These are phyloP conservation scores for Dichomitus squalens DNA, from an alignment of 1,284 basidiomycete species.

Conservation along the genomic window DNA sequence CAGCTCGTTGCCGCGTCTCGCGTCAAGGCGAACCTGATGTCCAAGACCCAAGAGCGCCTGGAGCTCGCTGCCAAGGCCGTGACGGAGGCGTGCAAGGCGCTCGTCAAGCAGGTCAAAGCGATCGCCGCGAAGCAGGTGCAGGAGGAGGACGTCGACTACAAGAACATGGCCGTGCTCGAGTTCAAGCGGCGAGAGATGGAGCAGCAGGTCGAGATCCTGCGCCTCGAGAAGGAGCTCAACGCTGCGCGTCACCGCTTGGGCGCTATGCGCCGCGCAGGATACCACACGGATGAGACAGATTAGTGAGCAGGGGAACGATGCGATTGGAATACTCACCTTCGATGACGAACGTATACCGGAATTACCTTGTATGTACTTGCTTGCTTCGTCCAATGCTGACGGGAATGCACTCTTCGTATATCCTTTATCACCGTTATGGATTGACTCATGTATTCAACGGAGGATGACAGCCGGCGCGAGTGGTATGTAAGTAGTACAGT, in stretches of 20 bases:
- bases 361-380: conserved; percentile 6
- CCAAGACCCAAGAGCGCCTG: conserved; percentile 94
- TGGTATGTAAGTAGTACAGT: conserved; percentile 13
- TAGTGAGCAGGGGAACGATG: conserved; percentile 10
- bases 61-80: conserved; percentile 98
- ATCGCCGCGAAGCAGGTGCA: conserved; percentile 84
- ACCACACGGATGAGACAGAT: conserved; percentile 72
- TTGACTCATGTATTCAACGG: conserved; percentile 3
- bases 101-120: conserved; percentile 96
- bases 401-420: conserved; percentile 1
- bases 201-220: conserved; percentile 97
- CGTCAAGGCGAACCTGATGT: conserved; percentile 98
- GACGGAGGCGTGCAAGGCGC: conserved; percentile 96
- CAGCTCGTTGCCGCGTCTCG: conserved; percentile 98
- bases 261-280: conserved; percentile 89
- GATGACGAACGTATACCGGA: conserved; percentile 4
- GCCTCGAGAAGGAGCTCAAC: conserved; percentile 93
- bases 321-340: neutral
- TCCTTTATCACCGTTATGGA: neutral
- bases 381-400: neutral
- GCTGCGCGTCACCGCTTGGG: conserved; percentile 86
- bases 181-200: conserved; percentile 99
- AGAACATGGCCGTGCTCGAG: conserved; percentile 90
- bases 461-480: conserved; percentile 2
- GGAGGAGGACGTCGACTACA: conserved; percentile 88